A percentile compares a stretch with the other conserved stretches of the same genome.
Evolutionary conservation across 306 rosid genomes (phyloP).

Genomic region (Chamaecrista fasciculata): DNA sequence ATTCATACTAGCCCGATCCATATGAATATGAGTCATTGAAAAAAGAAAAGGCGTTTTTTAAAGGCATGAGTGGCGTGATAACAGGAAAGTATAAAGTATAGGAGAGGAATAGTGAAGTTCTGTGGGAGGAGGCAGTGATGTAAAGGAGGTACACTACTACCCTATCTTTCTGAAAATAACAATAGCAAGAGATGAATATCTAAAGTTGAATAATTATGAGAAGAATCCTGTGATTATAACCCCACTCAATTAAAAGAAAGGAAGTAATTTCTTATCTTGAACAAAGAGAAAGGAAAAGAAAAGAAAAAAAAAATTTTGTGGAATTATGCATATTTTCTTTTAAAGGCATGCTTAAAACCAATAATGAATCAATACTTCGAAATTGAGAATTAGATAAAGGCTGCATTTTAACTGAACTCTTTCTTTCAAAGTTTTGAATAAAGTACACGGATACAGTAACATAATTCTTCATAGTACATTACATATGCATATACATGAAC

Average conservation of each 20-base stretch:
- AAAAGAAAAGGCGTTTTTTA: not conserved
- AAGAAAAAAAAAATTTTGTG: not conserved
- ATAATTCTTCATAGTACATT: not conserved
- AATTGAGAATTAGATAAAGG: not conserved
- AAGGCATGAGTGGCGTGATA: not conserved
- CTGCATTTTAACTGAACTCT: not conserved
- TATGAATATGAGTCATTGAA: not conserved
- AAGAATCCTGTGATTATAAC: not conserved
- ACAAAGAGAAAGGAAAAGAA: not conserved
- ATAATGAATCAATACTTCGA: not conserved
- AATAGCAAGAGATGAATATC: not conserved
- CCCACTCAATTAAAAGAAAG: not conserved
- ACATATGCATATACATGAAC: not conserved
- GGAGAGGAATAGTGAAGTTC: not conserved
- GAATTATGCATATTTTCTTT: slow-evolving; percentile 9
- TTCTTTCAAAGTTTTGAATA: not conserved
- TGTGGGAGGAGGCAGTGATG: not conserved
- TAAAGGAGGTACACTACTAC: not conserved
- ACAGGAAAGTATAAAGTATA: not conserved
- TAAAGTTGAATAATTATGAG: not conserved
- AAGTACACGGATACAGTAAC: not conserved
- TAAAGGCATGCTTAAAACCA: not conserved
- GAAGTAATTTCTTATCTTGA: not conserved
- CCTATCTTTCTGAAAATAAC: not conserved
- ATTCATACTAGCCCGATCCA: not conserved